Percentiles rank a stretch among this genome's conserved stretches.
Conservation (phyloP, 2,329 filamentous ascomycete species). For the Falciphora oryzae region DNA sequence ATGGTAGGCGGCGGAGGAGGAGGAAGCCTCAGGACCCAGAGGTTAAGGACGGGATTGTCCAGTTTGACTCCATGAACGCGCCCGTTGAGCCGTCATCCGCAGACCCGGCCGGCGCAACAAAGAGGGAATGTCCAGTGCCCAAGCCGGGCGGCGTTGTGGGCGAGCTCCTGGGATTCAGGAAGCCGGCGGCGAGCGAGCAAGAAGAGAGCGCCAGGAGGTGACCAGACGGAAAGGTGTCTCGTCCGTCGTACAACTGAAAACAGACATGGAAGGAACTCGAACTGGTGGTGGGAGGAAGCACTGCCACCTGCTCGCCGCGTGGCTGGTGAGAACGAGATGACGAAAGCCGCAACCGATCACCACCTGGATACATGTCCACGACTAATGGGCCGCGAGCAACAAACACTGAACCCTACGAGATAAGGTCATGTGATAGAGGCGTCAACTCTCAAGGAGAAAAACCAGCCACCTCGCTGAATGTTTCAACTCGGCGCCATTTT, state of each 20-base stretch:
- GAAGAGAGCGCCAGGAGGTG: background rate
- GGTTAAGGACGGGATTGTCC: constrained; percentile 40
- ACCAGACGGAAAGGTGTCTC: background rate
- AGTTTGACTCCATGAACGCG: constrained; percentile 37
- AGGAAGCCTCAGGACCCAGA: constrained; percentile 25
- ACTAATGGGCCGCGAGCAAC: background rate
- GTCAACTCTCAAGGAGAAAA: background rate
- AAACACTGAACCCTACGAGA: background rate
- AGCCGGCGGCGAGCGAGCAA: constrained; percentile 11
- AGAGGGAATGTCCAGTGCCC: constrained; percentile 82
- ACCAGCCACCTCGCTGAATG: background rate
- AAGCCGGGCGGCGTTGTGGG: constrained; percentile 67
- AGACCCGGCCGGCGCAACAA: constrained; percentile 22
- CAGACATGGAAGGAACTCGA: background rate
- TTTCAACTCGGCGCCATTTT: background rate
- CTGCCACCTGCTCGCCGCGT: background rate
- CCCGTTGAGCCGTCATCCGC: constrained; percentile 2
- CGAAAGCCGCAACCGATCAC: background rate
- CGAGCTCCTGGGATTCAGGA: constrained; percentile 56
- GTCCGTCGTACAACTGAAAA: background rate
- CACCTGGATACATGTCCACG: background rate
- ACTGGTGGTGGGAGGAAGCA: background rate
- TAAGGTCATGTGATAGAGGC: background rate
- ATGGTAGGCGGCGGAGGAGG: constrained; percentile 39
- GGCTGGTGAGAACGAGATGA: background rate